These are phyloP conservation scores for Paracamarosporium sp. DNA, from an alignment of 2,329 filamentous ascomycete genomes.

Conservation along the genomic window DNA sequence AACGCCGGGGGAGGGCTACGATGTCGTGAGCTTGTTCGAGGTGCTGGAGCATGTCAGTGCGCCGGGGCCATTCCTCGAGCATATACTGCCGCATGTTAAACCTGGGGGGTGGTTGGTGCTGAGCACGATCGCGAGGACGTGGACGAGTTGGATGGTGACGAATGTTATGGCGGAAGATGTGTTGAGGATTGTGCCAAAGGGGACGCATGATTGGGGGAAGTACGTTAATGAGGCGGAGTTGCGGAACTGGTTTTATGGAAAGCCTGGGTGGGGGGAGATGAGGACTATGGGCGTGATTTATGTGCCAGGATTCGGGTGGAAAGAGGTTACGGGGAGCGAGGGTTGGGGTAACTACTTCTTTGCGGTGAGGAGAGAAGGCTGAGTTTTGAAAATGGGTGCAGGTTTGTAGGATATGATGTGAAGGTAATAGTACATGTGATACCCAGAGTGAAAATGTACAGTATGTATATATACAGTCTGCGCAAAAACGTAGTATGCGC, in stretches of 20 bases:
- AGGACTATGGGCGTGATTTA: constrained; percentile 84
- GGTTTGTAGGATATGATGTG: constrained; percentile 3
- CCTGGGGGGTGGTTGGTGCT: constrained; percentile 93
- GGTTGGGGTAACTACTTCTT: constrained; percentile 96
- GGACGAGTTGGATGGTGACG: constrained; percentile 89
- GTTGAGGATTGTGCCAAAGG: constrained; percentile 83
- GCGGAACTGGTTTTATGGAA: constrained; percentile 53
- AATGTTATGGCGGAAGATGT: constrained; percentile 91
- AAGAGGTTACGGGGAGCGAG: constrained; percentile 79
- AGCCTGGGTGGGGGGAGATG: constrained; percentile 53
- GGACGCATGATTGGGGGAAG: constrained; percentile 96
- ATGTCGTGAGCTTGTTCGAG: constrained; percentile 89
- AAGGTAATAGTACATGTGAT: constrained; percentile 24
- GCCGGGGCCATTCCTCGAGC: constrained; percentile 75
- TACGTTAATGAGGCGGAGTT: constrained; percentile 91
- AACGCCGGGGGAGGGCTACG: constrained; percentile 61
- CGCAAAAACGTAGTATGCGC: constrained; percentile 9
- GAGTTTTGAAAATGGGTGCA: background rate
- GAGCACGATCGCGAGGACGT: constrained; percentile 90
- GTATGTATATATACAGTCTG: constrained; percentile 15
- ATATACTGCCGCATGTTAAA: constrained; percentile 76
- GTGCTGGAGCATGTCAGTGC: constrained; percentile 90
- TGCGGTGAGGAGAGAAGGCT: constrained; percentile 67
- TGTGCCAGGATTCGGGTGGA: constrained; percentile 90
- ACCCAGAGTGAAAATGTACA: constrained; percentile 29